Conservation (phyloP, 495 filamentous ascomycete species). For the Choiromyces venosus region DNA sequence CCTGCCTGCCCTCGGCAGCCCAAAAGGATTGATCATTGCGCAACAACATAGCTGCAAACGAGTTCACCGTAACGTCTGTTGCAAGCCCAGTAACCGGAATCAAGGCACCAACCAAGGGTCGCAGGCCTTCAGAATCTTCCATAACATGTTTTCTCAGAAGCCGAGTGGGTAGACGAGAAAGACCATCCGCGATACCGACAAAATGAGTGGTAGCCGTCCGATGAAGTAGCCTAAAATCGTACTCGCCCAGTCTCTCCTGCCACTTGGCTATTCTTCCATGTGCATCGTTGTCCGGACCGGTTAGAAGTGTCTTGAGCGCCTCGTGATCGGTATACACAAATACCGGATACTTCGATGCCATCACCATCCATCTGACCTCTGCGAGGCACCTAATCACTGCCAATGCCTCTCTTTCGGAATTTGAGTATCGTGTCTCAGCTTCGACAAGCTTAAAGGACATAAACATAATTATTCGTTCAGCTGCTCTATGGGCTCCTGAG, state of each 20-base stretch:
- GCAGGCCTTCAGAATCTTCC: no score
- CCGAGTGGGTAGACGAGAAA: not conserved
- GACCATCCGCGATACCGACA: conserved; percentile 8
- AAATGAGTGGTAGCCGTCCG: not conserved
- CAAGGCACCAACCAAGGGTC: no score
- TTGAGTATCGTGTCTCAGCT: conserved; percentile 4
- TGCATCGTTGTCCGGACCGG: not conserved
- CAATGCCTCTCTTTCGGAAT: conserved; percentile 6
- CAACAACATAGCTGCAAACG: no score
- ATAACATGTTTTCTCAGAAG: no score
- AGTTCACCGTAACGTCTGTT: no score
- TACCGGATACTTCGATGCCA: not conserved
- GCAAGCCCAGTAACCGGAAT: no score
- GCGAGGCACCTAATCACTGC: conserved; percentile 2
- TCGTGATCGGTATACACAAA: conserved; percentile 10
- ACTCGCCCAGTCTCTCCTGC: conserved; percentile 7
- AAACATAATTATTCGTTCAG: conserved; percentile 7
- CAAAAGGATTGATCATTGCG: no score
- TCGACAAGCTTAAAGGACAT: not conserved
- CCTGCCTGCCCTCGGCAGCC: no score
- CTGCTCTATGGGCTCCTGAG: no score
- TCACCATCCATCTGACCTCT: conserved; percentile 2
- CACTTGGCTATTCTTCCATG: not conserved
- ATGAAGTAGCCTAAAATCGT: conserved; percentile 4
- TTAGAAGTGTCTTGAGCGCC: conserved; percentile 5